Conservation (phyloP, 768 basidiomycete genomes). For the Multifurca ochricompacta region DNA sequence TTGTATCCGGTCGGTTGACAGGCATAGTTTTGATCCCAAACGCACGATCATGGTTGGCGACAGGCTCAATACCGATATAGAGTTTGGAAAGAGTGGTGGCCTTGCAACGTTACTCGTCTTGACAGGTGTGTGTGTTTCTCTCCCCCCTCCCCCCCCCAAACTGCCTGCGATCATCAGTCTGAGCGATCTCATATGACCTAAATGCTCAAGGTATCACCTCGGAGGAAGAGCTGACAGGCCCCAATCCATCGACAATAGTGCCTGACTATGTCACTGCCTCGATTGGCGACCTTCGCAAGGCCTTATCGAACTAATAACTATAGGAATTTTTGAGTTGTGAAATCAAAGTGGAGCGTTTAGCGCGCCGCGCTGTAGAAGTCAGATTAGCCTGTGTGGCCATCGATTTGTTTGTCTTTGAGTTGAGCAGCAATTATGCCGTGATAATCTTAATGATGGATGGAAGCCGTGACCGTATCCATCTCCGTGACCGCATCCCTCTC, state of each 20-base stretch:
- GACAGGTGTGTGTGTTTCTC: slow-evolving; percentile 50
- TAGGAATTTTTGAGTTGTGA: not conserved
- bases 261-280: slow-evolving; percentile 78
- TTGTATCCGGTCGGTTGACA: slow-evolving; percentile 27
- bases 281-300: slow-evolving; percentile 65
- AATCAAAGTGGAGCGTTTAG: not conserved
- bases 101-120: slow-evolving; percentile 84
- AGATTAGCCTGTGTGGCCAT: slow-evolving; percentile 1
- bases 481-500: not conserved
- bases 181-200: not conserved
- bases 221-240: slow-evolving; percentile 64
- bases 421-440: not conserved
- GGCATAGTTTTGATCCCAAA: slow-evolving; percentile 78
- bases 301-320: not conserved
- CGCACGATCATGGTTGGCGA: slow-evolving; percentile 95
- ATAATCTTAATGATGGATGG: not conserved
- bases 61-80: slow-evolving; percentile 90
- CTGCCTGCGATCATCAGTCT: not conserved
- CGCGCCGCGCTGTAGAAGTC: slow-evolving; percentile 4
- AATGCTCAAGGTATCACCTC: slow-evolving; percentile 64
- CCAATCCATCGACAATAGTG: slow-evolving; percentile 58
- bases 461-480: no score
- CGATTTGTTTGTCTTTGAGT: not conserved
- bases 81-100: slow-evolving; percentile 84
- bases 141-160: not conserved